Percentiles rank a stretch among this genome's conserved stretches.
Evolutionary conservation across 495 filamentous ascomycete genomes (phyloP).

Genomic region (Neurospora sublineolata): DNA sequence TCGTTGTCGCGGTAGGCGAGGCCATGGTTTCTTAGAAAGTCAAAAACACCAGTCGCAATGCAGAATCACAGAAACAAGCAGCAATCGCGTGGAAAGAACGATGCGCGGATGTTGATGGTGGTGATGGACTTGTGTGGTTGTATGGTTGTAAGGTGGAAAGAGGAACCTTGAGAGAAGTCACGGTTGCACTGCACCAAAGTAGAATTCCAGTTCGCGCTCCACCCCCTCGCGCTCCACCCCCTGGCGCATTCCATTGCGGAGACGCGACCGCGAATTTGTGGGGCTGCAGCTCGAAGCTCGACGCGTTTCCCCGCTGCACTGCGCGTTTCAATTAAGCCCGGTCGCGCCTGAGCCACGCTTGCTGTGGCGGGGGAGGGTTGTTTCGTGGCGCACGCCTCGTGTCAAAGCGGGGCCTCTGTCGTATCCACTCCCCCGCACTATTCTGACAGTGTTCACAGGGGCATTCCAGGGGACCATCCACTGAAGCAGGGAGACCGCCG

Average conservation of each 20-base stretch:
- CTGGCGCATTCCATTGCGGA: constrained; percentile 7
- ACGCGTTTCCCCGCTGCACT: neutral
- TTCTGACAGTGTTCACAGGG: neutral
- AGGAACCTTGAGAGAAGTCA: neutral
- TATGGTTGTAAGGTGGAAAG: constrained; percentile 4
- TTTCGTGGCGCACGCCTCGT: neutral
- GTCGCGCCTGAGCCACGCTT: neutral
- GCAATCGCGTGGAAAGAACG: constrained; percentile 12
- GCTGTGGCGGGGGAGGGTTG: neutral
- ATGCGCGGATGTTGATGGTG: constrained; percentile 15
- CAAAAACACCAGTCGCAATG: constrained; percentile 12
- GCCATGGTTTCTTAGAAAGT: constrained; percentile 33
- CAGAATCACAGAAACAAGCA: neutral
- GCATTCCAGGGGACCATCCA: neutral
- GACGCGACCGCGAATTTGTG: constrained; percentile 18
- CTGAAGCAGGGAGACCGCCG: neutral
- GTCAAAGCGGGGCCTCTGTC: neutral
- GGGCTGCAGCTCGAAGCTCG: neutral
- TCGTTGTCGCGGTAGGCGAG: constrained; percentile 32
- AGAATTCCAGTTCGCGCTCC: constrained; percentile 2
- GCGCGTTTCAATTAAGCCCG: constrained; percentile 19
- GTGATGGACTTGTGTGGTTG: neutral
- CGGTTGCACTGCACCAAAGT: neutral
- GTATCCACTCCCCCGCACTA: neutral
- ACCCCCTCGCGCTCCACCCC: constrained; percentile 3